phyloP scores from a whole-genome alignment of 495 filamentous ascomycete genomes.

The Sphaerosporella brunnea region DNA sequence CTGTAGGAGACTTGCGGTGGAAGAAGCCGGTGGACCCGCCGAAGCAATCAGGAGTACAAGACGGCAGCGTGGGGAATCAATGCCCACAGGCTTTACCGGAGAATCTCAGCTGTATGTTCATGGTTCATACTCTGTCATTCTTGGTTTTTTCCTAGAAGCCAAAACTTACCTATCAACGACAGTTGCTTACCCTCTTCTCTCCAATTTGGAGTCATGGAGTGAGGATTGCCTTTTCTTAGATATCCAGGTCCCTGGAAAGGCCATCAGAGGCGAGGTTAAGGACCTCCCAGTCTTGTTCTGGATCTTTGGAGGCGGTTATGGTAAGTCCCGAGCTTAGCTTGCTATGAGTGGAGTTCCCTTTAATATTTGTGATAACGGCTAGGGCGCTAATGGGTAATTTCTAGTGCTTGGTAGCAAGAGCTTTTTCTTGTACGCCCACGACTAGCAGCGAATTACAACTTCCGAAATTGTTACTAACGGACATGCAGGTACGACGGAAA shows the following conservation, averaged over 20 bases:
- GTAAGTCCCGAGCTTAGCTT: conserved; percentile 11
- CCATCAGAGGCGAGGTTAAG: conserved; percentile 25
- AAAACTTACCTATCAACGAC: too few relatives aligned
- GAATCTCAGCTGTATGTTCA: conserved; percentile 1
- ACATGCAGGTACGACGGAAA: conserved; percentile 22
- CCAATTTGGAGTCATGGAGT: conserved; percentile 16
- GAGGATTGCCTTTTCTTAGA: conserved; percentile 33
- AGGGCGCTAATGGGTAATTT: background rate
- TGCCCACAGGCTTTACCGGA: conserved; percentile 29
- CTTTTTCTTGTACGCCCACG: conserved; percentile 11
- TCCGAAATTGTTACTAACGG: background rate
- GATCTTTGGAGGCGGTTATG: conserved; percentile 24
- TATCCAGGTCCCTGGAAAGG: conserved; percentile 29
- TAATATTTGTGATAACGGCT: too few relatives aligned
- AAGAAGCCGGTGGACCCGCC: conserved; percentile 36
- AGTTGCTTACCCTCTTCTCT: conserved; percentile 19
- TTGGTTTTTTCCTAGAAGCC: background rate
- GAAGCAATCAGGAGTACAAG: conserved; percentile 32
- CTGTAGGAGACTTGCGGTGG: conserved; percentile 38
- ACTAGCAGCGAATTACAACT: background rate
- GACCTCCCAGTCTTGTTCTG: conserved; percentile 21
- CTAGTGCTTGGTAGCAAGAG: conserved; percentile 20
- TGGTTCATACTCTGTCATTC: too few relatives aligned
- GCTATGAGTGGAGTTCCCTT: too few relatives aligned
- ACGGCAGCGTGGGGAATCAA: conserved; percentile 33